Percentiles rank a stretch among this genome's conserved stretches.
Evolutionary conservation across 192 early-diverging fungal genomes (phyloP).

Genomic region (Gonapodya sp.): DNA sequence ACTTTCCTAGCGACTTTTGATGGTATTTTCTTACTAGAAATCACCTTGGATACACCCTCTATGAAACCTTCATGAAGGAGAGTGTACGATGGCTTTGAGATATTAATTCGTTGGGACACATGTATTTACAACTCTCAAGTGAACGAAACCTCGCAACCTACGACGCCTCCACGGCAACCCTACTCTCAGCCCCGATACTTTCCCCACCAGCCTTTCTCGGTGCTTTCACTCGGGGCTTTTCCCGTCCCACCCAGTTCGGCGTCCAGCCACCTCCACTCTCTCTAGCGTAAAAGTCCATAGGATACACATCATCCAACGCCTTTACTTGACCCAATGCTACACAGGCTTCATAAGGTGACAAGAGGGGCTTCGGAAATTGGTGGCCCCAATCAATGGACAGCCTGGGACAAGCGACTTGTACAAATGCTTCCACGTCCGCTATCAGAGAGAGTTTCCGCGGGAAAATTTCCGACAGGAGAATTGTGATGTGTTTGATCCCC

Average conservation of each 20-base stretch:
- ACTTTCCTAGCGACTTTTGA: background rate
- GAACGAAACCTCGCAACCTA: too few relatives aligned
- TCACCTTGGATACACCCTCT: background rate
- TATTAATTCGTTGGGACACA: too few relatives aligned
- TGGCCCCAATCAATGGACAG: constrained; percentile 99
- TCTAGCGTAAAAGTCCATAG: constrained; percentile 93
- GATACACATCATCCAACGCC: constrained; percentile 73
- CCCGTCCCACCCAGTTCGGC: background rate
- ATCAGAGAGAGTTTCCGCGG: constrained; percentile 86
- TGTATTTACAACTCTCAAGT: too few relatives aligned
- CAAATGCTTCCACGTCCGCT: constrained; percentile 73
- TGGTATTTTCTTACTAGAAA: background rate
- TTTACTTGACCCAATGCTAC: constrained; percentile 70
- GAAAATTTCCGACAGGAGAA: constrained; percentile 91
- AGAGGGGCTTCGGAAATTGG: constrained; percentile 79
- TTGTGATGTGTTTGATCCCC: constrained; percentile 52
- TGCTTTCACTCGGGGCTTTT: too few relatives aligned
- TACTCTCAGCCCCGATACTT: too few relatives aligned
- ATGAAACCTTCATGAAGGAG: too few relatives aligned
- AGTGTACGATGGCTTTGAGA: too few relatives aligned
- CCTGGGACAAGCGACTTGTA: constrained; percentile 93
- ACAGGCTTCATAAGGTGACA: constrained; percentile 91
- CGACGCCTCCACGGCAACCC: too few relatives aligned
- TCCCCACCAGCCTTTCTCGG: too few relatives aligned
- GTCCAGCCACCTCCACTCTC: constrained; percentile 13